phyloP scores from a whole-genome alignment of 2,329 filamentous ascomycete genomes.

The Ampelomyces quisqualis region DNA sequence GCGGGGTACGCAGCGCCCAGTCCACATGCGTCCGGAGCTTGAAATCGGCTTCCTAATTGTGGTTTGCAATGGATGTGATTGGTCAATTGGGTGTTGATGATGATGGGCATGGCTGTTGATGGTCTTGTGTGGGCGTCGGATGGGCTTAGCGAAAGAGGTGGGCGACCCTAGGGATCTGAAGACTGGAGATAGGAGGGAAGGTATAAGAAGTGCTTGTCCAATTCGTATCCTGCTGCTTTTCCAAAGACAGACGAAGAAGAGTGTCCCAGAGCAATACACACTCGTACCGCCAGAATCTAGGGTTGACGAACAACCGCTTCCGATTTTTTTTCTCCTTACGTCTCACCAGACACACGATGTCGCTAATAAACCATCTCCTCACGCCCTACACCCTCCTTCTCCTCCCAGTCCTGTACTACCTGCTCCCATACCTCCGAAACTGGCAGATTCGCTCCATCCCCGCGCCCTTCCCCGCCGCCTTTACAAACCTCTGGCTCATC shows the following conservation, averaged over 20 bases:
- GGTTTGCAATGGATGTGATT: constrained; percentile 15
- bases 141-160: neutral
- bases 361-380: constrained; percentile 42
- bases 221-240: neutral
- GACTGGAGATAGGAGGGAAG: neutral
- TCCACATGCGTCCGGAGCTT: constrained; percentile 15
- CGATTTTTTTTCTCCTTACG: neutral
- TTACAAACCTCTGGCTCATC: constrained; percentile 81
- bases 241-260: neutral
- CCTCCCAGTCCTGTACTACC: constrained; percentile 55
- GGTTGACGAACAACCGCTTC: neutral
- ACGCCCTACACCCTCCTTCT: constrained; percentile 52
- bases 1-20: constrained; percentile 23
- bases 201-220: constrained; percentile 5
- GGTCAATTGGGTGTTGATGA: constrained; percentile 1
- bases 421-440: constrained; percentile 63
- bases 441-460: constrained; percentile 58
- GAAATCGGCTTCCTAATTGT: constrained; percentile 20
- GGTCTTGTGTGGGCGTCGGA: constrained; percentile 17
- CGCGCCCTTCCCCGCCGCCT: constrained; percentile 63
- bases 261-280: neutral
- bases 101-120: constrained; percentile 9
- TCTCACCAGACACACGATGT: constrained; percentile 25
- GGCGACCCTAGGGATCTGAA: neutral
- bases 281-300: too few species aligned